These are phyloP conservation scores for Alnus glutinosa DNA, from an alignment of 306 rosid species.

Conservation along the genomic window DNA sequence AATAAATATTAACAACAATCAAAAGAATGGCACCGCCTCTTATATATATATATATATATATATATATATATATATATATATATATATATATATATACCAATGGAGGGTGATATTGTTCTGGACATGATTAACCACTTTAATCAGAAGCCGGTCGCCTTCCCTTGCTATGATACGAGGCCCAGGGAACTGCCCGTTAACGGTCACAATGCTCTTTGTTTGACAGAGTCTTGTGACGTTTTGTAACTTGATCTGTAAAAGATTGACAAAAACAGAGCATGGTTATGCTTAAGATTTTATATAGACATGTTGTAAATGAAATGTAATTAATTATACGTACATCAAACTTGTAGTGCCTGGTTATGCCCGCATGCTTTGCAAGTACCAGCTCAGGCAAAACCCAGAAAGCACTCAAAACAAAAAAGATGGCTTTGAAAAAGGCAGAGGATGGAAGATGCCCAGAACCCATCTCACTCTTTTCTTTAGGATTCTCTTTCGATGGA, in stretches of 20 bases:
- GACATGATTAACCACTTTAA: slow-evolving; percentile 67
- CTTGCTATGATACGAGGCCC: slow-evolving; percentile 76
- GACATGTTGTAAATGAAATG: slow-evolving; percentile 14
- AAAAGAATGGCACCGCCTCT: neutral
- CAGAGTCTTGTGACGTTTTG: slow-evolving; percentile 69
- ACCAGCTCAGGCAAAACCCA: slow-evolving; percentile 38
- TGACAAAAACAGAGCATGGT: neutral
- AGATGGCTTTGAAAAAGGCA: slow-evolving; percentile 26
- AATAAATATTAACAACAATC: neutral
- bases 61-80: slow-evolving; percentile 9
- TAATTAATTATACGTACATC: slow-evolving; percentile 33
- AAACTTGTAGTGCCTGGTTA: slow-evolving; percentile 70
- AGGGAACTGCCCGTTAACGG: slow-evolving; percentile 65
- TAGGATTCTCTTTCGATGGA: slow-evolving; percentile 11
- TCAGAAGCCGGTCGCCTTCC: slow-evolving; percentile 65
- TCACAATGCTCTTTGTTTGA: slow-evolving; percentile 67
- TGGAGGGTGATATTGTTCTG: slow-evolving; percentile 59
- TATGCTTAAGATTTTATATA: neutral
- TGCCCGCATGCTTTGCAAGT: slow-evolving; percentile 49
- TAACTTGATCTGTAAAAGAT: slow-evolving; percentile 40
- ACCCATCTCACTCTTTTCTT: slow-evolving; percentile 30
- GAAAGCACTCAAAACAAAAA: slow-evolving; percentile 35
- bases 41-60: slow-evolving; percentile 8
- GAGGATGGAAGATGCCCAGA: slow-evolving; percentile 23
- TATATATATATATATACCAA: slow-evolving; percentile 37